Conservation (phyloP, 208 protist genomes). For the Trypanosoma rangeli region DNA sequence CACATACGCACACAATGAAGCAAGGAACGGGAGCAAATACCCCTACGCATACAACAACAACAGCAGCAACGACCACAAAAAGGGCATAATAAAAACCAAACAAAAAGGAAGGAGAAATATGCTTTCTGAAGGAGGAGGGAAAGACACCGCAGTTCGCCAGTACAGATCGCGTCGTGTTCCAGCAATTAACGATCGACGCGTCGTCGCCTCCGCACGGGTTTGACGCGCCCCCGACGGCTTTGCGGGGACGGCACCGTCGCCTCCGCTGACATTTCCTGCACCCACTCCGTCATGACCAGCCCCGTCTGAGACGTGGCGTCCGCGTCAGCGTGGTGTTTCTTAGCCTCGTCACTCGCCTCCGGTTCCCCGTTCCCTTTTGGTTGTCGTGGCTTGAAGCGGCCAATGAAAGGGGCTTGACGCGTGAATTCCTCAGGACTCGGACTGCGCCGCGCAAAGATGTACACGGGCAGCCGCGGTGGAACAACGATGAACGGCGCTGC, state of each 20-base stretch:
- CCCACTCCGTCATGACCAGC: slow-evolving; percentile 1
- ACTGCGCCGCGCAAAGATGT: slow-evolving; percentile 66
- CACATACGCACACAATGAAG: no score
- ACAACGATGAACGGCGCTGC: slow-evolving; percentile 9
- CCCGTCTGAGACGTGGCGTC: not conserved
- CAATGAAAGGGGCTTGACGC: slow-evolving; percentile 29
- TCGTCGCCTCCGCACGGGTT: not conserved
- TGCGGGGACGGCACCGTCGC: not conserved
- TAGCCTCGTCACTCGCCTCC: not conserved
- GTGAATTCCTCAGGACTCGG: slow-evolving; percentile 53
- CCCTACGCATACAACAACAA: not conserved
- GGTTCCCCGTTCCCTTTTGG: not conserved
- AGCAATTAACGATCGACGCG: not conserved
- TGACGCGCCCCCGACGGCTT: not conserved
- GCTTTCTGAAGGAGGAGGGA: not conserved
- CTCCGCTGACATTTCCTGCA: not conserved
- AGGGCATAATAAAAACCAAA: slow-evolving; percentile 3
- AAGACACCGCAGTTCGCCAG: not conserved
- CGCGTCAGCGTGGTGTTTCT: not conserved
- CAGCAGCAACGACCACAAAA: not conserved
- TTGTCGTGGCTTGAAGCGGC: slow-evolving; percentile 6
- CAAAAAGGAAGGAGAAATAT: slow-evolving; percentile 9
- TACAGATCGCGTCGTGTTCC: not conserved
- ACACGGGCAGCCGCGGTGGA: slow-evolving; percentile 56
- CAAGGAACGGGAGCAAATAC: no score